phyloP scores from a whole-genome alignment of 2,329 filamentous ascomycete species.

The Zasmidium angulare region DNA sequence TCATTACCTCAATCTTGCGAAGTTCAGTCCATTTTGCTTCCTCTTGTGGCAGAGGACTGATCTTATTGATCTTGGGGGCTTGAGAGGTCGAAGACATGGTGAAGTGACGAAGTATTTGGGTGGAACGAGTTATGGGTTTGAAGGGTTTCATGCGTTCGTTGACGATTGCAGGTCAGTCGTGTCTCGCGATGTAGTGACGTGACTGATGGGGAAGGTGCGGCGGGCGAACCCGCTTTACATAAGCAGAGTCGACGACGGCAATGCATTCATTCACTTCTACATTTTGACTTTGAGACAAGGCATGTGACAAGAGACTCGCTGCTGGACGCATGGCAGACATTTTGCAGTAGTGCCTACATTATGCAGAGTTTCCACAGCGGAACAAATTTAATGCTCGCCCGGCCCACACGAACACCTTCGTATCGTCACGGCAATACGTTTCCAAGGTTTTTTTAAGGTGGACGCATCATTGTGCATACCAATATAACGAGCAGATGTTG shows the following conservation, averaged over 20 bases:
- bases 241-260: neutral
- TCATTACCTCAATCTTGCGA: constrained; percentile 52
- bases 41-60: constrained; percentile 50
- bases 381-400: too few species aligned
- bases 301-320: too few species aligned
- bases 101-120: constrained; percentile 20
- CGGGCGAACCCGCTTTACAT: neutral
- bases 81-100: constrained; percentile 36
- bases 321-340: too few species aligned
- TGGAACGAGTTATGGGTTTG: constrained; percentile 10
- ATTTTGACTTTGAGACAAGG: neutral
- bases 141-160: neutral
- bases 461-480: too few species aligned
- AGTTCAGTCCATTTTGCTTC: constrained; percentile 60
- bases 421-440: too few species aligned
- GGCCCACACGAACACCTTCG: too few species aligned
- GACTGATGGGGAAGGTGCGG: neutral
- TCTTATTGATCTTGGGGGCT: constrained; percentile 47
- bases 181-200: neutral
- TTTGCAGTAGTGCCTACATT: too few species aligned
- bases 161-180: neutral
- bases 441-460: too few species aligned
- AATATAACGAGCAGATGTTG: too few species aligned
- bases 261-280: neutral
- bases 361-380: too few species aligned